phyloP scores from a whole-genome alignment of 805 yeast genomes.

The Candida patagonica region DNA sequence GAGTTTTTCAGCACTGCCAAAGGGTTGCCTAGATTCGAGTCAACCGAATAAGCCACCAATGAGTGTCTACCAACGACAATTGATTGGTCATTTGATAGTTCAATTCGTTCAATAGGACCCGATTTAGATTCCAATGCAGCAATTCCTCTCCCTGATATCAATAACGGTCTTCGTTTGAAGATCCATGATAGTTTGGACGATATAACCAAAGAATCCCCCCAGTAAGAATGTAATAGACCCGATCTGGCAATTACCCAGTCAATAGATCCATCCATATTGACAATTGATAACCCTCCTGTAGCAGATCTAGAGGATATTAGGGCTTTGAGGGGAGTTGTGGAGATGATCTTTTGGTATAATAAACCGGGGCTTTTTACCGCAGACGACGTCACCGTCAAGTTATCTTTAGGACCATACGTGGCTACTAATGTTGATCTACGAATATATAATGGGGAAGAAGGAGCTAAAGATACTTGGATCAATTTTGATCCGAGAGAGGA shows the following conservation, averaged over 20 bases:
- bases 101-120: slow-evolving; percentile 32
- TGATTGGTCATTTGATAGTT: slow-evolving; percentile 32
- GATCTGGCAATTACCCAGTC: slow-evolving; percentile 37
- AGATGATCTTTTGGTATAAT: slow-evolving; percentile 17
- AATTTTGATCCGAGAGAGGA: slow-evolving; percentile 12
- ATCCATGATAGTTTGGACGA: slow-evolving; percentile 19
- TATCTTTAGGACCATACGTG: slow-evolving; percentile 14
- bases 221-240: slow-evolving; percentile 36
- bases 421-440: slow-evolving; percentile 36
- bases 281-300: slow-evolving; percentile 14
- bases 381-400: slow-evolving; percentile 1
- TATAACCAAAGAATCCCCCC: slow-evolving; percentile 29
- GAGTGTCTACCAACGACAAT: slow-evolving; percentile 32
- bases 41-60: slow-evolving; percentile 33
- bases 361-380: not conserved
- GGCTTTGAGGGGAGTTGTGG: slow-evolving; percentile 24
- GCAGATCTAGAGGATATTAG: slow-evolving; percentile 12
- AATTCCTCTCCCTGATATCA: slow-evolving; percentile 30
- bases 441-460: slow-evolving; percentile 30
- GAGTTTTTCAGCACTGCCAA: not conserved
- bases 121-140: slow-evolving; percentile 15
- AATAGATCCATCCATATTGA: slow-evolving; percentile 31
- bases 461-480: slow-evolving; percentile 35
- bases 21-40: slow-evolving; percentile 9
- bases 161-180: slow-evolving; percentile 8